Evolutionary conservation across 805 yeast genomes (phyloP).

Genomic region (Peterozyma toletana): DNA sequence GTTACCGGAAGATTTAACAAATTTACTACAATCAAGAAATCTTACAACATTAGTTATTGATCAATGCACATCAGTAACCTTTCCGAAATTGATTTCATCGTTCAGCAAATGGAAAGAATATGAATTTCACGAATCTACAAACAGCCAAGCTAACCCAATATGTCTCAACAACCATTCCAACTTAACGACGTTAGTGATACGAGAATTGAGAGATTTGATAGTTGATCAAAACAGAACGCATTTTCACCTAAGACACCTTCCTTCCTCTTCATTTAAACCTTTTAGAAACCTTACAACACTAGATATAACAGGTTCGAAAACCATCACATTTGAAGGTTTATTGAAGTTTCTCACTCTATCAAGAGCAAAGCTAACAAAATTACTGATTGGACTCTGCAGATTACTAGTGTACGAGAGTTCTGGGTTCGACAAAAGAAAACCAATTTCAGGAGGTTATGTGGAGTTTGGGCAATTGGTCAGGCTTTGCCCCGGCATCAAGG

Average conservation of each 20-base stretch:
- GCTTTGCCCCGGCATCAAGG: slow-evolving; percentile 3
- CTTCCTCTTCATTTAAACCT: background rate
- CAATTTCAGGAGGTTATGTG: background rate
- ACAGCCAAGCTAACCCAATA: too few species aligned
- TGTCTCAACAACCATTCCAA: background rate
- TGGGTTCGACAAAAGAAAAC: background rate
- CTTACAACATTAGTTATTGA: background rate
- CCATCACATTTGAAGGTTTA: background rate
- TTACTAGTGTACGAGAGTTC: slow-evolving; percentile 5
- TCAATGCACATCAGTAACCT: background rate
- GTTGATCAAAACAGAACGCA: background rate
- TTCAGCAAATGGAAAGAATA: background rate
- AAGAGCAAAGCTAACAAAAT: background rate
- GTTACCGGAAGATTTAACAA: background rate
- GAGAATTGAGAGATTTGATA: slow-evolving; percentile 1
- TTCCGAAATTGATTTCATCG: background rate
- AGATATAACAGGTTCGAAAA: slow-evolving; percentile 3
- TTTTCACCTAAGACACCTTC: background rate
- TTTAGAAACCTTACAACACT: background rate
- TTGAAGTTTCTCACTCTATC: slow-evolving; percentile 1
- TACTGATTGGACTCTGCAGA: slow-evolving; percentile 5
- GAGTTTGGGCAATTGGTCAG: background rate
- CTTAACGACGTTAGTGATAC: background rate
- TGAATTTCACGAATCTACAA: background rate
- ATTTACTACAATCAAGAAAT: background rate